Conservation (phyloP, 2,329 filamentous ascomycete genomes). For the Penicillium sp. region DNA sequence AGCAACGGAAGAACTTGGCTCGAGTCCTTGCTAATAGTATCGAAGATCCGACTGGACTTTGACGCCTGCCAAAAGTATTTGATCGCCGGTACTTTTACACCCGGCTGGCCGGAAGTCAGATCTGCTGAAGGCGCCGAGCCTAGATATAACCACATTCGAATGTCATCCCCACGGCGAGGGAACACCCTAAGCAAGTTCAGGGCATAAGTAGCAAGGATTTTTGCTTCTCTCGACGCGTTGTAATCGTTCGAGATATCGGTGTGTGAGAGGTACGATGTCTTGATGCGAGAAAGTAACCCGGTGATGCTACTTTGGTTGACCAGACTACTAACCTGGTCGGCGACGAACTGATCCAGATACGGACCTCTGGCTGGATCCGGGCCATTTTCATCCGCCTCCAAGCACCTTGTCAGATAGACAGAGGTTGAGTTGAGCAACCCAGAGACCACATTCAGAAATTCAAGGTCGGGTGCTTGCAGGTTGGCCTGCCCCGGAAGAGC, state of each 20-base stretch:
- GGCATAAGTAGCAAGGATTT: conserved; percentile 73
- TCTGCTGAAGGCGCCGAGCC: conserved; percentile 50
- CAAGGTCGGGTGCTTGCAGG: conserved; percentile 41
- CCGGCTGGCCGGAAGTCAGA: conserved; percentile 25
- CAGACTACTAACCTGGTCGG: conserved; percentile 58
- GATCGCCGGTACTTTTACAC: conserved; percentile 53
- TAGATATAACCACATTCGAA: conserved; percentile 86
- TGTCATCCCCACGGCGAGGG: conserved; percentile 70
- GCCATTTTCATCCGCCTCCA: conserved; percentile 38
- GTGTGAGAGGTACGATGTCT: conserved; percentile 21
- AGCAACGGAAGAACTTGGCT: conserved; percentile 52
- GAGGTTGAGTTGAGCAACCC: conserved; percentile 50
- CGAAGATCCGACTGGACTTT: conserved; percentile 50
- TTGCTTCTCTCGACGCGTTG: conserved; percentile 52
- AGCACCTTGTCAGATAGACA: conserved; percentile 44
- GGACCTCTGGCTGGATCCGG: conserved; percentile 22
- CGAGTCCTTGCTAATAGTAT: conserved; percentile 49
- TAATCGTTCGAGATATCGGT: conserved; percentile 21
- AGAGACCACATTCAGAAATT: conserved; percentile 51
- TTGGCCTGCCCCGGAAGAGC: conserved; percentile 33
- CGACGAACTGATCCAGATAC: conserved; percentile 48
- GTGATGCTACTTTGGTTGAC: conserved; percentile 69
- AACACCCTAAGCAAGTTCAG: conserved; percentile 79
- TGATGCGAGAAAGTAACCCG: conserved; percentile 46
- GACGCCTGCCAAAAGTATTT: conserved; percentile 76